phyloP scores from a whole-genome alignment of 305 asterid species.

The Fraxinus angustifolia region DNA sequence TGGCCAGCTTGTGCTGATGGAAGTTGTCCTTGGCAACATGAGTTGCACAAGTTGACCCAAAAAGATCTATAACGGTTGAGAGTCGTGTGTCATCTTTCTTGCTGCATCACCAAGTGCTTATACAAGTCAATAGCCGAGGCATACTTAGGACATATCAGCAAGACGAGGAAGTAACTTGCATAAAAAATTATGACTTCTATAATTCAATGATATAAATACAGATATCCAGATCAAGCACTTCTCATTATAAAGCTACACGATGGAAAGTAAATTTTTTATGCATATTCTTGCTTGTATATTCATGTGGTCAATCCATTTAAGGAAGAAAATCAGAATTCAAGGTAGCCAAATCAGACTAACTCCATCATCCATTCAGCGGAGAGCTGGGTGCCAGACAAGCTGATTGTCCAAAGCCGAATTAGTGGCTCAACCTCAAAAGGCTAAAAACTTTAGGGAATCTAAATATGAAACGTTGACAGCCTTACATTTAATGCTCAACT shows the following conservation, averaged over 20 bases:
- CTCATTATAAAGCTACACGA: background rate
- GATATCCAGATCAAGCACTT: background rate
- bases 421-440: background rate
- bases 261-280: background rate
- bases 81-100: background rate
- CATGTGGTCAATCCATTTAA: background rate
- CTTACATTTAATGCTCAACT: background rate
- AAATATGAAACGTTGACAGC: background rate
- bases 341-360: background rate
- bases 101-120: background rate
- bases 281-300: background rate
- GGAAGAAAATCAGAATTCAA: slow-evolving; percentile 1
- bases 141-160: background rate
- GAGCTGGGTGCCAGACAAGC: background rate
- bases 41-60: background rate
- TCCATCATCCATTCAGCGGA: background rate
- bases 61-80: background rate
- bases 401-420: background rate
- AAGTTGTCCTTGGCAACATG: background rate
- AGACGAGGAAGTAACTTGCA: background rate
- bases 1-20: background rate
- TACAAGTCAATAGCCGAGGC: background rate
- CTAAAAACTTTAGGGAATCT: background rate
- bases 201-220: background rate
- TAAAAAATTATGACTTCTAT: background rate